A percentile compares a stretch with the other conserved stretches of the same genome.
Conservation (phyloP, 164 flowering plant genomes). For the Magnolia changhungtana region DNA sequence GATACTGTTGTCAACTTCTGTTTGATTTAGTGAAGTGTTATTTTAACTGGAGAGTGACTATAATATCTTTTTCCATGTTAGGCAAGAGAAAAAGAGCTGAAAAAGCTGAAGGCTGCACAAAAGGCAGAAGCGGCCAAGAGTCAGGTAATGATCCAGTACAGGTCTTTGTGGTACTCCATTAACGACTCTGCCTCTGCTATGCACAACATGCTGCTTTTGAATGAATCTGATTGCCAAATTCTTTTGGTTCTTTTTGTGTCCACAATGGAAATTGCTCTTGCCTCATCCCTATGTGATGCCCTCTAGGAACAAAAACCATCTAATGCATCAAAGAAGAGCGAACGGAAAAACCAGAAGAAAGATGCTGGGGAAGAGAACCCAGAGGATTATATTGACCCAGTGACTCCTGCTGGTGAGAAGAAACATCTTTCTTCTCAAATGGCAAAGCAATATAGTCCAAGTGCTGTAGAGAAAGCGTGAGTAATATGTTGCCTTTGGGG, state of each 20-base stretch:
- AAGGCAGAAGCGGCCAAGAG: conserved; percentile 64
- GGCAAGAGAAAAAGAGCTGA: conserved; percentile 84
- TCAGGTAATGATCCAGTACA: conserved; percentile 35
- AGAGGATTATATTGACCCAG: conserved; percentile 76
- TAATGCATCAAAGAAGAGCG: conserved; percentile 48
- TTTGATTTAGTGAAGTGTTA: background rate
- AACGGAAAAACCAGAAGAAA: conserved; percentile 47
- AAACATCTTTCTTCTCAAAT: conserved; percentile 70
- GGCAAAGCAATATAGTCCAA: conserved; percentile 85
- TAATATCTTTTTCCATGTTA: conserved; percentile 18
- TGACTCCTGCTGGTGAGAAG: conserved; percentile 77
- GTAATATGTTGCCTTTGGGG: conserved; percentile 11
- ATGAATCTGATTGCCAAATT: background rate
- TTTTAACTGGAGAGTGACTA: background rate
- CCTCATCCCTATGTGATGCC: background rate
- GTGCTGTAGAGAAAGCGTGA: conserved; percentile 85
- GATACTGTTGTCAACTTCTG: no score
- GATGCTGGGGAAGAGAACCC: conserved; percentile 62
- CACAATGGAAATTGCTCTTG: background rate
- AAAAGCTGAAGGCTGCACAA: conserved; percentile 65
- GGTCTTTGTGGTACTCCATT: background rate
- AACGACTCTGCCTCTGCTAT: background rate
- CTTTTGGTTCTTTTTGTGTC: background rate
- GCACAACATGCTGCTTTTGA: background rate
- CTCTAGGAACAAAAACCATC: conserved; percentile 61